Conservation (phyloP, 768 basidiomycete genomes). For the Boletus subparvulus region DNA sequence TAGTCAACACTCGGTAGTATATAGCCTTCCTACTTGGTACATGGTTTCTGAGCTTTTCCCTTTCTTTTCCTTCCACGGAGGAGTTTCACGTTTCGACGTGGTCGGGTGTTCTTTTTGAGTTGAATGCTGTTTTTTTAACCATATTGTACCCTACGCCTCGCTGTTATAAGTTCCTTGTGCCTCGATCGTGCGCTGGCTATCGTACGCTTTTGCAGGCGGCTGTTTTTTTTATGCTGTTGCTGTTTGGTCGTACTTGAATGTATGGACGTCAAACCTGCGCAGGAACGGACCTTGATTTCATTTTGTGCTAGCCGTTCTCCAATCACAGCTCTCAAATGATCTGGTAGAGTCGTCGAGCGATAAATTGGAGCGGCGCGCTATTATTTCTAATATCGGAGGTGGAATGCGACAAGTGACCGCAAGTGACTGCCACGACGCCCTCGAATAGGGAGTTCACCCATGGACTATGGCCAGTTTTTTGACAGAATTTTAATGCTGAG, state of each 20-base stretch:
- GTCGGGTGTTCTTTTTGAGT: constrained; percentile 2
- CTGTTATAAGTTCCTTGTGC: neutral
- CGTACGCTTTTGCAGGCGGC: constrained; percentile 3
- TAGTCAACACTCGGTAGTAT: constrained; percentile 32
- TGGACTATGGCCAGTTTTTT: no score
- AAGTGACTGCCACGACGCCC: neutral
- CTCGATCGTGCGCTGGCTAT: constrained; percentile 12
- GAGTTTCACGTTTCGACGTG: neutral
- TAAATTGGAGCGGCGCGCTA: no score
- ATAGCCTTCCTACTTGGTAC: constrained; percentile 26
- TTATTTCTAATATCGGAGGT: neutral
- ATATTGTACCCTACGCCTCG: constrained; percentile 11
- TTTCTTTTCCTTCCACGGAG: neutral
- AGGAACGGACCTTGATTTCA: no score
- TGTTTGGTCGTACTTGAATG: neutral
- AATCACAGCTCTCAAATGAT: no score
- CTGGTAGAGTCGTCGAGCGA: no score
- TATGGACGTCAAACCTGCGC: no score
- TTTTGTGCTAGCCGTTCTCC: no score
- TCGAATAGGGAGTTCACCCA: neutral
- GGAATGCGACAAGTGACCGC: no score
- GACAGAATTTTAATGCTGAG: neutral
- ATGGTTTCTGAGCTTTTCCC: neutral
- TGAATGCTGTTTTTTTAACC: neutral
- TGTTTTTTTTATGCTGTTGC: constrained; percentile 7